phyloP scores from a whole-genome alignment of 2,329 filamentous ascomycete genomes.

The Pseudogymnoascus sp. region DNA sequence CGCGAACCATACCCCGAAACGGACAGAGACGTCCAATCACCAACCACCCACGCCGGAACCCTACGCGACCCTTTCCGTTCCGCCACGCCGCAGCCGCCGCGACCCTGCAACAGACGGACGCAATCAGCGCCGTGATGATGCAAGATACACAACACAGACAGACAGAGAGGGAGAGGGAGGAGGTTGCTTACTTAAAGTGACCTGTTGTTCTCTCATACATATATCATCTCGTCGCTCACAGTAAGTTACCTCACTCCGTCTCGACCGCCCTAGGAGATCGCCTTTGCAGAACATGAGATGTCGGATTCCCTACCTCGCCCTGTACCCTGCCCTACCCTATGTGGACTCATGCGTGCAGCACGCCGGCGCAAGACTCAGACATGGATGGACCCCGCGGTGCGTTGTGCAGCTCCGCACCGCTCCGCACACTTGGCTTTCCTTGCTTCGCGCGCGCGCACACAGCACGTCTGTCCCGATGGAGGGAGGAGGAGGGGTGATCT shows the following conservation, averaged over 20 bases:
- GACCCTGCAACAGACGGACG: background rate
- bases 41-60: background rate
- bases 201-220: background rate
- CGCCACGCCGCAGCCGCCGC: constrained; percentile 4
- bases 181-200: background rate
- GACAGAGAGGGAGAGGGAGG: background rate
- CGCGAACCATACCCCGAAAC: constrained; percentile 2
- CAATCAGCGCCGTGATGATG: background rate
- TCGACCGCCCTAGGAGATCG: background rate
- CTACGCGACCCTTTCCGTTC: constrained; percentile 2
- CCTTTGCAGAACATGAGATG: background rate
- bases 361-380: background rate
- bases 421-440: background rate
- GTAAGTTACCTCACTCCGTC: background rate
- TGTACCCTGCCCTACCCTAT: constrained; percentile 2
- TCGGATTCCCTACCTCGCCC: background rate
- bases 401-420: constrained; percentile 3
- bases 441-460: background rate
- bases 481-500: background rate
- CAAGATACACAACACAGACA: background rate
- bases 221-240: background rate
- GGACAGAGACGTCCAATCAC: background rate
- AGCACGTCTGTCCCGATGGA: background rate
- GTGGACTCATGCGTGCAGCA: constrained; percentile 4
- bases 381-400: constrained; percentile 3